A percentile compares a stretch with the other conserved stretches of the same genome.
These are phyloP conservation scores for Trypanosomatidae sp. DNA, from an alignment of 208 protist species.

Conservation along the genomic window DNA sequence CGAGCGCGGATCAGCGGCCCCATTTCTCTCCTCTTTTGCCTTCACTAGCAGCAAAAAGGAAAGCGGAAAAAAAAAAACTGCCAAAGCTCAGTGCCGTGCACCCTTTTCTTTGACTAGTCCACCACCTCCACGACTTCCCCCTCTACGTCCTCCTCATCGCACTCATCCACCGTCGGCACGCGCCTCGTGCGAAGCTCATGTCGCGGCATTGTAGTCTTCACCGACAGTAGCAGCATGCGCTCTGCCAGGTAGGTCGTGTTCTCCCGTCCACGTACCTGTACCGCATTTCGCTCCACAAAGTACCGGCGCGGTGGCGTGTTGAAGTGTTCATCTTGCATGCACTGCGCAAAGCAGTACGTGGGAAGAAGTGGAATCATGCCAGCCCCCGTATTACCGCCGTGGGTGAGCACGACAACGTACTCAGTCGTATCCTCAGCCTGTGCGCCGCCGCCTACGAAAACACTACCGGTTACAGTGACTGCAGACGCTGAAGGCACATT, in stretches of 20 bases:
- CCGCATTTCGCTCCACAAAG: constrained; percentile 42
- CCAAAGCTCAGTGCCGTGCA: not conserved
- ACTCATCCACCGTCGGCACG: not conserved
- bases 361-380: constrained; percentile 41
- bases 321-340: constrained; percentile 73
- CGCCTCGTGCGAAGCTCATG: constrained; percentile 9
- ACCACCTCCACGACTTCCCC: constrained; percentile 10
- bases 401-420: constrained; percentile 63
- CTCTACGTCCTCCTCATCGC: not conserved
- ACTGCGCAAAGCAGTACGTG: constrained; percentile 58
- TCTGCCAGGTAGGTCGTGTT: constrained; percentile 69
- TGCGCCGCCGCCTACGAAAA: not conserved
- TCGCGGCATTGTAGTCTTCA: constrained; percentile 29
- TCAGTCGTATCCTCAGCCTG: constrained; percentile 32
- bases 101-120: not conserved
- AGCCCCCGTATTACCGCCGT: constrained; percentile 39
- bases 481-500: not conserved
- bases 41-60: not conserved
- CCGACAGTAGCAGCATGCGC: constrained; percentile 74
- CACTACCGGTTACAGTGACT: not conserved
- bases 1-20: not conserved
- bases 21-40: not conserved
- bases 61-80: not conserved
- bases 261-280: constrained; percentile 65
- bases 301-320: constrained; percentile 35